Evolutionary conservation across 2,329 filamentous ascomycete genomes (phyloP), one percentile per base, ranked within the genome.

Genomic region (Thielaviopsis euricoi): DNA sequence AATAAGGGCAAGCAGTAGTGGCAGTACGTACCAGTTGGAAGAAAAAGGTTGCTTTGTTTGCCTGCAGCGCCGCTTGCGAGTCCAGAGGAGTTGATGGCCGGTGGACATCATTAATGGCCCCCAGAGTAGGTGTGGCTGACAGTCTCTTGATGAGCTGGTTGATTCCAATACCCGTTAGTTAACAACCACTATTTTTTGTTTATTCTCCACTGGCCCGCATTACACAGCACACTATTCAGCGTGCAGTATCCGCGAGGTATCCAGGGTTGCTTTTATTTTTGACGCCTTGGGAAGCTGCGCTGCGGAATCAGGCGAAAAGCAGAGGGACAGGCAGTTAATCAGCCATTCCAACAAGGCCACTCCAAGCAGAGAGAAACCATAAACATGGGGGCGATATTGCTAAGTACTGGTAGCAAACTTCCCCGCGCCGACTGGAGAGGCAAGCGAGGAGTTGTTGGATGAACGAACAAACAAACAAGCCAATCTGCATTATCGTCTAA

Each of bases 31-130:
- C 89, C 71, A 98, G 77, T 71, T 93, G 87, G 70, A 97, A 97
- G 78, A 98, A 98, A 73, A 98, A 98, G 12, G 91, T 95, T 58
- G 91, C 91, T 73, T 94, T 96, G 74, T 98, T 98, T 59, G 91
- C 93, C 71, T 96, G 90, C 54, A 97, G 77, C 52, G 89, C 86
- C 54, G 85, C 83, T 72, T 95, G 90, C n/a, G 89, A 83, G 69
- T 96, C 89, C 64, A 77, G 67, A 54, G 73, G 71, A 53, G 72
- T 71, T 62, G 69, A 67, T 55, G 71, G 69, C 62, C 74, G 73
- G 64, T 73, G 71, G 63, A 71, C 65, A 62, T 85, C 84, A 73
- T 84, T 83, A 70, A 91, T 87, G 26, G 91, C 82, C 59, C 80
- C 80, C 62, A 96, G 81, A 33, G 85, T 84, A 54, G 91, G 90